Evolutionary conservation across 2,329 filamentous ascomycete species (phyloP), one percentile per base, ranked within the genome.

Genomic region (Colletotrichum aenigma): DNA sequence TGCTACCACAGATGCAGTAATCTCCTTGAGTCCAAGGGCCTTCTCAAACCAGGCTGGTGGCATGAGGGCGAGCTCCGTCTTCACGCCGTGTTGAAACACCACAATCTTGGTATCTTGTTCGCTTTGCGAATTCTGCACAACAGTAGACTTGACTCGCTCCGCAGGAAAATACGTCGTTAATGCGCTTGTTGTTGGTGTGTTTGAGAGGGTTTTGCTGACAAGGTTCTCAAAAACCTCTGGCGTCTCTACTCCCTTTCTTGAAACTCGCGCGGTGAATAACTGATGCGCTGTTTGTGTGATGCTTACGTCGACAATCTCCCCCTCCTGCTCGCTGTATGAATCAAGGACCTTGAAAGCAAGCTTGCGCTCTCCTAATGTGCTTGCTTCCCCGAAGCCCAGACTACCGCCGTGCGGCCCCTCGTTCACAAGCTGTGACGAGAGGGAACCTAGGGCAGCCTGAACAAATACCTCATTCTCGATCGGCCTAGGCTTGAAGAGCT

Each of bases 21-120:
- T 90, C 81, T 98, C 95, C 83, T 95, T 96, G 77, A 94, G 87
- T 0, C 96, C 96, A 9, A 98, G 88, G 0, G 95, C 96, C 85
- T 97, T 96, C 80, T 96, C 94, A 74, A 94, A 94, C 96, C 96
- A 99, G 60, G 88, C 88, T 0, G 96, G 96, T 21, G 86, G 85
- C 55, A 89, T 82, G n/a, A 93, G 84, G 12, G 84, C 84, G 30
- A 93, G 83, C 76, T 93, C 89, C 7, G 90, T 91, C 85, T 92
- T 91, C 78, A 86, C 83, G 13, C 92, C 91, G 64, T 89, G 87
- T 81, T 93, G 95, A 88, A 98, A 99, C 13, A 98, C 89, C 1
- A 94, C 94, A 36, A 98, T 84, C 76, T 89, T 92, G 78, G 92
- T 86, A 70, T 87, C 90, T 78, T 93, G 86, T 21, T 85, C 90